A percentile compares a stretch with the other conserved stretches of the same genome.
phyloP scores from a whole-genome alignment of 306 rosid genomes.

The Citrullus mucosospermus region DNA sequence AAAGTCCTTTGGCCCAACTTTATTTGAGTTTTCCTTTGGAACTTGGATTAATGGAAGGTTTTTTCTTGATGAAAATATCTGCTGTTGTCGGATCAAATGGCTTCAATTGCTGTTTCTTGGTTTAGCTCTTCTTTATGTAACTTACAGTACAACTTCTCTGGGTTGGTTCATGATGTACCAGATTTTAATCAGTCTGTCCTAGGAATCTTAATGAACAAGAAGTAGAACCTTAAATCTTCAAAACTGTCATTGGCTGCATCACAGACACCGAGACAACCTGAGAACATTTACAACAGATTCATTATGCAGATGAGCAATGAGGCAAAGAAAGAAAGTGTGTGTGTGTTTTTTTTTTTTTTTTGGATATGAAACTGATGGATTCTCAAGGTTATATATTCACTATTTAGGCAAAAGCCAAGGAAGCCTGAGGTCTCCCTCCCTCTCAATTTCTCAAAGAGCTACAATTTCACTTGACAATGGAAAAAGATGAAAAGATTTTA shows the following conservation, averaged over 20 bases:
- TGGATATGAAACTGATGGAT: no score
- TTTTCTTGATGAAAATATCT: background rate
- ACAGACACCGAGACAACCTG: background rate
- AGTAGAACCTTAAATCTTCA: background rate
- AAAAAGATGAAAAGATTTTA: no score
- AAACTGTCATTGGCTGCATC: background rate
- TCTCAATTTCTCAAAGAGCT: no score
- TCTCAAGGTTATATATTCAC: no score
- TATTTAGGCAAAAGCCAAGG: no score
- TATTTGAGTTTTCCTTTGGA: no score
- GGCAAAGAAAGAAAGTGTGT: background rate
- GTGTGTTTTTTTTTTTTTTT: no score
- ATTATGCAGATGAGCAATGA: background rate
- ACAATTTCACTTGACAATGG: no score
- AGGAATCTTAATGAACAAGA: background rate
- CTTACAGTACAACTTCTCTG: background rate
- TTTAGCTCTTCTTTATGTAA: background rate
- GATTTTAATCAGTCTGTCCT: background rate
- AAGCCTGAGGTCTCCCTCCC: no score
- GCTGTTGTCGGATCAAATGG: background rate
- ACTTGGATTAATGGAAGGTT: background rate
- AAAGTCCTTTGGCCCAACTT: background rate
- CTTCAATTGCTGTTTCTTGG: background rate
- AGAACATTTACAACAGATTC: background rate
- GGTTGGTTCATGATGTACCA: background rate